Percentiles rank a stretch among this genome's conserved stretches.
Evolutionary conservation across 192 early-diverging fungal species (phyloP).

Genomic region (Powellomyces hirtus): DNA sequence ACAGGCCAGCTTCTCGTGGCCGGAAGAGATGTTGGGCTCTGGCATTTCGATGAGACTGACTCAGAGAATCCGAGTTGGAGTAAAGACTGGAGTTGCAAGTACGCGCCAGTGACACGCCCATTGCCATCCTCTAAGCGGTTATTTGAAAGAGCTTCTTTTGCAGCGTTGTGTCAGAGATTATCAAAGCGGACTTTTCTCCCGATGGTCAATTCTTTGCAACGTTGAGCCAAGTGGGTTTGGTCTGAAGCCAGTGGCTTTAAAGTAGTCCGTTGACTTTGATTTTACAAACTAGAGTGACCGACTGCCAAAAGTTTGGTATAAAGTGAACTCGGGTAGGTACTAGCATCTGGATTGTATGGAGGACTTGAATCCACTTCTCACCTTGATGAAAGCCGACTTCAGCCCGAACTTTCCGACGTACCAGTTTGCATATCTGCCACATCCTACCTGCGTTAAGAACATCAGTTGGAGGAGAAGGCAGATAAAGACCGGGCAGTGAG

Average conservation of each 20-base stretch:
- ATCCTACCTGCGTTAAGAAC: slow-evolving; percentile 57
- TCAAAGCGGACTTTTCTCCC: slow-evolving; percentile 57
- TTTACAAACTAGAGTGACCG: slow-evolving; percentile 69
- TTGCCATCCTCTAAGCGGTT: too few species aligned
- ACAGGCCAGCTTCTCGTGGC: slow-evolving; percentile 7
- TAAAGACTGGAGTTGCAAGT: slow-evolving; percentile 1
- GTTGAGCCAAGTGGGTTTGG: slow-evolving; percentile 49
- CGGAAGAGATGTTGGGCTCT: neutral
- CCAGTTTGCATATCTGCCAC: slow-evolving; percentile 66
- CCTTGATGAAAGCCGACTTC: neutral
- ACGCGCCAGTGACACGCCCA: too few species aligned
- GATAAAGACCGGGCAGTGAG: slow-evolving; percentile 20
- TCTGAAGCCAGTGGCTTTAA: too few species aligned
- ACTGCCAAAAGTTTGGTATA: slow-evolving; percentile 65
- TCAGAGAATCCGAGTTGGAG: neutral
- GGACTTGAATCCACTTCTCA: neutral
- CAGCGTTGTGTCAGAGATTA: neutral
- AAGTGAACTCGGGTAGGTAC: neutral
- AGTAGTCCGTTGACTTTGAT: too few species aligned
- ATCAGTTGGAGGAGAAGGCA: slow-evolving; percentile 66
- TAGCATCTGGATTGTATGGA: neutral
- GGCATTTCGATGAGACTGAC: neutral
- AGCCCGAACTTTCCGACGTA: slow-evolving; percentile 17
- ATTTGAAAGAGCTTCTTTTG: too few species aligned
- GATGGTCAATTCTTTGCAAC: slow-evolving; percentile 62